Conservation (phyloP, 352 stramenopile species). For the Aphanomyces invadans region DNA sequence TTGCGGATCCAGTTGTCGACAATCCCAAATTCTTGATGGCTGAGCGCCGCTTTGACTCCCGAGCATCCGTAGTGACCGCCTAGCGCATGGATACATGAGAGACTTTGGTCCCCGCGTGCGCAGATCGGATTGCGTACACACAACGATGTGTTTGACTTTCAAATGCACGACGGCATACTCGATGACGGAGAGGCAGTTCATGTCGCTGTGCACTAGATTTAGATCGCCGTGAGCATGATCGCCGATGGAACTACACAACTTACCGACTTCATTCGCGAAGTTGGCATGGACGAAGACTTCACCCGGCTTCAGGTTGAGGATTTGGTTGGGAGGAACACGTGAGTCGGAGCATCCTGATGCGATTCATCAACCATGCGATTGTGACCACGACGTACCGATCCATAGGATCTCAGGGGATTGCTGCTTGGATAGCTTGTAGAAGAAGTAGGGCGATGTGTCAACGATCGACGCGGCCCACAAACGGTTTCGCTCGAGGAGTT, state of each 20-base stretch:
- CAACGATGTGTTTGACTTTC: slow-evolving; percentile 88
- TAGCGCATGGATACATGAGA: background rate
- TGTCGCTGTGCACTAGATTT: slow-evolving; percentile 40
- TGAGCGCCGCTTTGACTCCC: slow-evolving; percentile 68
- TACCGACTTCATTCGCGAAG: slow-evolving; percentile 64
- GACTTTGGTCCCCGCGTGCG: slow-evolving; percentile 10
- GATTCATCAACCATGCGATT: background rate
- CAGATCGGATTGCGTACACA: slow-evolving; percentile 33
- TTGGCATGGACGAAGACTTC: slow-evolving; percentile 89
- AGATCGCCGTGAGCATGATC: background rate
- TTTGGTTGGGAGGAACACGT: slow-evolving; percentile 76
- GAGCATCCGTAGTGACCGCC: slow-evolving; percentile 86
- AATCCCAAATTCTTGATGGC: slow-evolving; percentile 64
- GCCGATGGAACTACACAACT: background rate
- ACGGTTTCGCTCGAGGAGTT: slow-evolving; percentile 14
- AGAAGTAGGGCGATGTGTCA: slow-evolving; percentile 43
- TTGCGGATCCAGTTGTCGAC: slow-evolving; percentile 90
- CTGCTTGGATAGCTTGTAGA: slow-evolving; percentile 57
- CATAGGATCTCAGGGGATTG: slow-evolving; percentile 85
- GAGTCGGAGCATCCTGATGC: slow-evolving; percentile 67
- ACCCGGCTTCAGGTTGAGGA: slow-evolving; percentile 71
- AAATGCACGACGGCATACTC: slow-evolving; percentile 82
- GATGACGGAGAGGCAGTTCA: slow-evolving; percentile 60
- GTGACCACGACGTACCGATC: slow-evolving; percentile 37
- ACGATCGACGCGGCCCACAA: background rate